A percentile compares a stretch with the other conserved stretches of the same genome.
Evolutionary conservation across 176 grass and related monocot genomes (phyloP).

Genomic region (Poa annua): DNA sequence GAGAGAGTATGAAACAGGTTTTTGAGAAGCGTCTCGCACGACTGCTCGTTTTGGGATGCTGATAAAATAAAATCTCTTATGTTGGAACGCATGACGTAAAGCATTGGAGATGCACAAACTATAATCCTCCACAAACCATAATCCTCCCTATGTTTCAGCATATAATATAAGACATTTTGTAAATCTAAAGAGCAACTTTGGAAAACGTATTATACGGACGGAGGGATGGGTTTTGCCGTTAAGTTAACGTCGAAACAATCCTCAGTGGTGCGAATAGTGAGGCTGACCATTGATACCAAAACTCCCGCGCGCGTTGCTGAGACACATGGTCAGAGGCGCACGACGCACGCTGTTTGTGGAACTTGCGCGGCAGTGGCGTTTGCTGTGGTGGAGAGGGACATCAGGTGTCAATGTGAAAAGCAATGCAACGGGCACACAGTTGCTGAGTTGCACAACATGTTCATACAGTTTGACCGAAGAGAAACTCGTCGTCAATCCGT

Average conservation of each 20-base stretch:
- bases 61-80: too few relatives aligned
- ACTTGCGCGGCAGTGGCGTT: background rate
- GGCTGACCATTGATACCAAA: background rate
- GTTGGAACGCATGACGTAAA: too few relatives aligned
- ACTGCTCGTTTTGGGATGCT: too few relatives aligned
- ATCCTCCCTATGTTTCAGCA: too few relatives aligned
- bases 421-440: background rate
- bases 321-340: background rate
- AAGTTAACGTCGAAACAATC: background rate
- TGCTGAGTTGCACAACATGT: slow-evolving; percentile 20
- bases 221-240: background rate
- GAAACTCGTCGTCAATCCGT: background rate
- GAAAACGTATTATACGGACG: too few relatives aligned
- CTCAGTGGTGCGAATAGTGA: background rate
- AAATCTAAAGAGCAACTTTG: too few relatives aligned
- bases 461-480: slow-evolving; percentile 35
- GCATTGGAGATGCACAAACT: too few relatives aligned
- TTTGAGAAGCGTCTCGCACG: too few relatives aligned
- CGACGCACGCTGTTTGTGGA: background rate
- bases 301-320: too few relatives aligned
- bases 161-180: too few relatives aligned
- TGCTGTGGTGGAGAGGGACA: background rate
- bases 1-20: too few relatives aligned
- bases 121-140: too few relatives aligned
- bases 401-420: slow-evolving; percentile 7